Evolutionary conservation across 495 filamentous ascomycete genomes (phyloP).

Genomic region (Tuber borchii): DNA sequence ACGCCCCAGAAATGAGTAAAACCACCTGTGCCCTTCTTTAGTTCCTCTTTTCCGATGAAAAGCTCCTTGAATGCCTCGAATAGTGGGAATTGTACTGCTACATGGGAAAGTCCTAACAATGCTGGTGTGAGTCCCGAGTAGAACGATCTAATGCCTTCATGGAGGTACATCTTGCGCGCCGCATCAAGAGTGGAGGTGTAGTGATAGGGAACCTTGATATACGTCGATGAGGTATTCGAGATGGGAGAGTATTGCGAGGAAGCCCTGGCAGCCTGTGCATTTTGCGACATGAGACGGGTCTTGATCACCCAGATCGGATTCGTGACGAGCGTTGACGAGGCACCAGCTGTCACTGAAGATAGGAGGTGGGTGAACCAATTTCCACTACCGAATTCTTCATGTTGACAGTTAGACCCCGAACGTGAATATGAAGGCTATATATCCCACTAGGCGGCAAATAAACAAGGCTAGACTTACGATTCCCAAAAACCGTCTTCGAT

Average conservation of each 20-base stretch:
- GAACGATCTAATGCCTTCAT: conserved; percentile 81
- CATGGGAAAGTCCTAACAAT: conserved; percentile 84
- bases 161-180: conserved; percentile 85
- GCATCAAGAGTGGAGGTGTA: conserved; percentile 83
- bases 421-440: background rate
- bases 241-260: conserved; percentile 40
- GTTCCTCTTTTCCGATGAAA: conserved; percentile 71
- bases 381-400: conserved; percentile 25
- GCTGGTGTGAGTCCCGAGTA: conserved; percentile 94
- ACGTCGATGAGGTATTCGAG: conserved; percentile 48
- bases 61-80: conserved; percentile 89
- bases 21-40: conserved; percentile 44
- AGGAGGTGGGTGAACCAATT: conserved; percentile 57
- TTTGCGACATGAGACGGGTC: conserved; percentile 91
- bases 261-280: conserved; percentile 43
- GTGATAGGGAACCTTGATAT: conserved; percentile 71
- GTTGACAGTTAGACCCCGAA: background rate
- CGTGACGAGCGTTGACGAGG: conserved; percentile 87
- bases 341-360: conserved; percentile 83
- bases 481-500: conserved; percentile 61
- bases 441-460: background rate
- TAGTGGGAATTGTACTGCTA: conserved; percentile 94
- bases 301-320: conserved; percentile 99
- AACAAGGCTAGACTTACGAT: conserved; percentile 23
- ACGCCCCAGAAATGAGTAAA: conserved; percentile 66